A percentile compares a stretch with the other conserved stretches of the same genome.
These are phyloP conservation scores for Picea mariana DNA, from an alignment of 83 land plant species.

Conservation along the genomic window DNA sequence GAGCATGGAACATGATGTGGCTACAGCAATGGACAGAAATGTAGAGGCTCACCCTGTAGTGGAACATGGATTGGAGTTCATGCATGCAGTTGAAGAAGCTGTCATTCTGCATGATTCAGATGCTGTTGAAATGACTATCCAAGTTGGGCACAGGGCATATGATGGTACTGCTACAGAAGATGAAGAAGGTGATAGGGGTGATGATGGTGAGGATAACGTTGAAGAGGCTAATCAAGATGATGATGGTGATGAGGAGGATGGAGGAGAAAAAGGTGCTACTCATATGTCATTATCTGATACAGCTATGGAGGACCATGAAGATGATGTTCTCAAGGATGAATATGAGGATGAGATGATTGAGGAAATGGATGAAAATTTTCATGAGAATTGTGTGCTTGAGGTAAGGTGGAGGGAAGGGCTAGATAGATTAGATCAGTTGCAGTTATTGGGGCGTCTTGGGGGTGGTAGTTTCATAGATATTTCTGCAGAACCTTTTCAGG, in stretches of 20 bases:
- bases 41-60: conserved; percentile 18
- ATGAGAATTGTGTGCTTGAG: conserved; percentile 41
- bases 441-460: conserved; percentile 26
- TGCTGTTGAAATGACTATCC: conserved; percentile 31
- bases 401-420: conserved; percentile 53
- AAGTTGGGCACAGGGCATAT: conserved; percentile 30
- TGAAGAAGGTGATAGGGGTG: conserved; percentile 37
- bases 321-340: conserved; percentile 40
- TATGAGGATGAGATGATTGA: conserved; percentile 22
- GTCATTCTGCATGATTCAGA: conserved; percentile 20
- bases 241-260: conserved; percentile 42
- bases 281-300: conserved; percentile 54
- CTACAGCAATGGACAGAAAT: conserved; percentile 32
- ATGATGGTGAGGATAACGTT: conserved; percentile 25
- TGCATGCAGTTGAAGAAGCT: conserved; percentile 50
- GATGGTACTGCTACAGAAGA: conserved; percentile 15
- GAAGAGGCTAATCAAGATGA: conserved; percentile 50
- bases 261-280: conserved; percentile 42
- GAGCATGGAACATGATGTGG: conserved; percentile 32
- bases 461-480: conserved; percentile 29
- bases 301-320: conserved; percentile 54
- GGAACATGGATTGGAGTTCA: conserved; percentile 52
- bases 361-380: conserved; percentile 46
- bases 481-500: conserved; percentile 47
- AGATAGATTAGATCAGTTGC: conserved; percentile 35